These are phyloP conservation scores for Saussurea involucrata DNA, from an alignment of 129 eudicot species.

Conservation along the genomic window DNA sequence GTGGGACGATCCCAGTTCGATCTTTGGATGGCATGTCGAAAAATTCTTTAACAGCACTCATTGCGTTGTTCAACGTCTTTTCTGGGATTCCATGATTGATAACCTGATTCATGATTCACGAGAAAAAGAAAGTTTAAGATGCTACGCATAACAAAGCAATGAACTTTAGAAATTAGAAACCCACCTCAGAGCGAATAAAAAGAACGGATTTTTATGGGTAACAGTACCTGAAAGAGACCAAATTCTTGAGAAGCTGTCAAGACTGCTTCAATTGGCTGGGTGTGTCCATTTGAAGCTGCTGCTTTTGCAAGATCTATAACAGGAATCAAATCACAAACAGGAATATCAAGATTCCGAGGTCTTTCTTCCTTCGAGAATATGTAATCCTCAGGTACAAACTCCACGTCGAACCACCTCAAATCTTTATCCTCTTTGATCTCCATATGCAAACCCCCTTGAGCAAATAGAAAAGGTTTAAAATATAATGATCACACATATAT, in stretches of 20 bases:
- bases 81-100: slow-evolving; percentile 68
- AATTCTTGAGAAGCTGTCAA: slow-evolving; percentile 46
- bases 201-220: neutral
- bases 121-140: neutral
- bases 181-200: neutral
- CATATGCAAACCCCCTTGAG: neutral
- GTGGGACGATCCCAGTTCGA: slow-evolving; percentile 20
- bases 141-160: too few relatives aligned
- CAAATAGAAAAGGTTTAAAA: slow-evolving; percentile 4
- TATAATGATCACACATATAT: slow-evolving; percentile 18
- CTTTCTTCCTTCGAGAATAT: slow-evolving; percentile 20
- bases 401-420: slow-evolving; percentile 21
- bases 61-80: slow-evolving; percentile 18
- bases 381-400: slow-evolving; percentile 27
- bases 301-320: slow-evolving; percentile 24
- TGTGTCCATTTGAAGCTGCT: slow-evolving; percentile 13
- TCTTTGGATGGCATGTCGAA: slow-evolving; percentile 52
- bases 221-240: slow-evolving; percentile 68
- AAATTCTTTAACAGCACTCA: slow-evolving; percentile 49
- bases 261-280: slow-evolving; percentile 34
- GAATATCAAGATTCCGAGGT: slow-evolving; percentile 17
- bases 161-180: neutral
- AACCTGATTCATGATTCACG: slow-evolving; percentile 36
- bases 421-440: slow-evolving; percentile 27
- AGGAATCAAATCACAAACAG: slow-evolving; percentile 16